phyloP scores from a whole-genome alignment of 2,329 filamentous ascomycete species.

The Saccharata proteae region DNA sequence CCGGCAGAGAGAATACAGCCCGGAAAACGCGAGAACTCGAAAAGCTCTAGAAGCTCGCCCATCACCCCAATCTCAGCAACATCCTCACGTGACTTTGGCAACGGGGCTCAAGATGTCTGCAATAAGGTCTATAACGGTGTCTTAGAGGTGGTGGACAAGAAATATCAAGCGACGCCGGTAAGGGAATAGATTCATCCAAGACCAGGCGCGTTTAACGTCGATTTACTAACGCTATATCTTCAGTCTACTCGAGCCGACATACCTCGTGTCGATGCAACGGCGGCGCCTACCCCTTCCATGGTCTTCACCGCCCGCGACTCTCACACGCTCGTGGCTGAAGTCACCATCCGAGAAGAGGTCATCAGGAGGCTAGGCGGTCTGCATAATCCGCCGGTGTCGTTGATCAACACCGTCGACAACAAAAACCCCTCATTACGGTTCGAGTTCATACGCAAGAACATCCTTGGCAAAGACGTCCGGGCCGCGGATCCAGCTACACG shows the following conservation, averaged over 20 bases:
- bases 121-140: too few relatives aligned
- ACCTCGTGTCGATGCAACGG: conserved; percentile 17
- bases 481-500: conserved; percentile 50
- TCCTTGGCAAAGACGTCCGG: conserved; percentile 48
- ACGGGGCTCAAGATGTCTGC: too few relatives aligned
- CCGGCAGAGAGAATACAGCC: too few relatives aligned
- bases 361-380: conserved; percentile 17
- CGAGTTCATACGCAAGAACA: conserved; percentile 52
- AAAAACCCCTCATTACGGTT: conserved; percentile 49
- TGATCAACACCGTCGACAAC: conserved; percentile 52
- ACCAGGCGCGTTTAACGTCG: too few relatives aligned
- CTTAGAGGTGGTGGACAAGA: too few relatives aligned
- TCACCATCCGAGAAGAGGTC: conserved; percentile 28
- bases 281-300: conserved; percentile 27
- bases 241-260: conserved; percentile 13
- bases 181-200: too few relatives aligned
- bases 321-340: conserved; percentile 20
- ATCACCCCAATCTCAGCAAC: too few relatives aligned
- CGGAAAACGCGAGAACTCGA: too few relatives aligned
- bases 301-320: conserved; percentile 15
- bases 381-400: conserved; percentile 35
- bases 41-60: too few relatives aligned
- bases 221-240: too few relatives aligned
- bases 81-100: too few relatives aligned
- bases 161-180: too few relatives aligned